Evolutionary conservation across 2,329 filamentous ascomycete genomes (phyloP).

Genomic region (Monosporascus sp.): DNA sequence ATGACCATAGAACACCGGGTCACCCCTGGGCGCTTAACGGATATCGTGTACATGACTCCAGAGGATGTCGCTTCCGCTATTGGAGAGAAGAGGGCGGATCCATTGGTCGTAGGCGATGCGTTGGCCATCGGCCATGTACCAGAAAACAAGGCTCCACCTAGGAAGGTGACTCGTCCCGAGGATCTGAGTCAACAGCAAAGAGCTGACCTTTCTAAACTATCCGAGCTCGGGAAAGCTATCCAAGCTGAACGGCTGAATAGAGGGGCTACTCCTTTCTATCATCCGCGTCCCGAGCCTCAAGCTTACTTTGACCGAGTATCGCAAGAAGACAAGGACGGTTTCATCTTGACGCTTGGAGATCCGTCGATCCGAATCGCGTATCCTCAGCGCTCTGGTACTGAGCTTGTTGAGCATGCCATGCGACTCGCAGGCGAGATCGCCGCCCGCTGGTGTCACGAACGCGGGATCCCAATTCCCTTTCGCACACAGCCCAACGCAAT

Average conservation of each 20-base stretch:
- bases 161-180: constrained; percentile 37
- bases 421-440: constrained; percentile 57
- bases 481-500: constrained; percentile 42
- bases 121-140: constrained; percentile 30
- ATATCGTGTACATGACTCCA: constrained; percentile 54
- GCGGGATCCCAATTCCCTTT: constrained; percentile 55
- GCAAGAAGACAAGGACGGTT: constrained; percentile 15
- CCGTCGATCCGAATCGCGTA: constrained; percentile 44
- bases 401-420: constrained; percentile 49
- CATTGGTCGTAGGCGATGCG: constrained; percentile 15
- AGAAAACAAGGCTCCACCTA: constrained; percentile 22
- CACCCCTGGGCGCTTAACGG: constrained; percentile 45
- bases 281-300: constrained; percentile 35
- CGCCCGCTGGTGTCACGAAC: constrained; percentile 54
- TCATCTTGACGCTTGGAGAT: constrained; percentile 37
- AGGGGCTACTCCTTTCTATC: constrained; percentile 46
- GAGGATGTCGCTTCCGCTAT: constrained; percentile 41
- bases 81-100: constrained; percentile 26
- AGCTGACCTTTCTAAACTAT: constrained; percentile 42
- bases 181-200: constrained; percentile 39
- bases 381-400: constrained; percentile 20
- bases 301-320: constrained; percentile 36
- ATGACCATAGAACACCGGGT: constrained; percentile 50
- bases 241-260: constrained; percentile 36
- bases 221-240: constrained; percentile 42